Evolutionary conservation across 495 filamentous ascomycete species (phyloP), one percentile per base, ranked within the genome.

Genomic region (Apiosordaria backusii): DNA sequence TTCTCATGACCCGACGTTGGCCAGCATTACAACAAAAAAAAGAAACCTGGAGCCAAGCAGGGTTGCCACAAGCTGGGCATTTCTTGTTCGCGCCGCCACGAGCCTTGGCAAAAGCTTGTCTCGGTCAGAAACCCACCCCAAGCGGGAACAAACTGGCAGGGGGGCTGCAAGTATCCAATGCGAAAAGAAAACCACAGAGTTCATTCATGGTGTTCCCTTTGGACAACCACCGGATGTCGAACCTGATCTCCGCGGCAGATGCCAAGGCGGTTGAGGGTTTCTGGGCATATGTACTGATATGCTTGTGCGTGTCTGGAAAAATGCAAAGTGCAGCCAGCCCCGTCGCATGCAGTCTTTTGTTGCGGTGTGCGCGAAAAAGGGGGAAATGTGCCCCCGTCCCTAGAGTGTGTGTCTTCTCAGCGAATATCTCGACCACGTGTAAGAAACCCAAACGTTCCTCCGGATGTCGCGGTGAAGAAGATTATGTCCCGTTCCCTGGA

Each of bases 21-120:
- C 27, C 27, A 29, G 27, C 27, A 29, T 29, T 4, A 29, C 3
- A 29, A 29, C 3, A 29, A 29, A 29, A 29, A 29, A 45, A 45
- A 29, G 16, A 1, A 13, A 15, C 35, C 35, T n/a, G n/a, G 16
- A 45, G 35, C 35, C 3, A 7, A 45, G 16, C 35, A 45, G 16
- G 35, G 35, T 45, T 45, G 6, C 35, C 35, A 7, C 35, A 3
- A 45, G n/a, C 45, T 52, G 35, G 35, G 35, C 60, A 22, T 64
- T 57, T 22, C 29, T 40, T 50, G 24, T 26, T 57, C 26, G 21
- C 57, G 55, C 63, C 54, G 62, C 65, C 60, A 62, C 63, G 57
- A 19, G 61, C 4, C 70, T 72, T 72, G 70, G 70, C 70, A 65
- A 72, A 72, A 72, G 70, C 70, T 72, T 72, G 65, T 72, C 60